Evolutionary conservation across 331 rosid species (phyloP), one percentile per base, ranked within the genome.

Genomic region (Telfairia occidentalis): DNA sequence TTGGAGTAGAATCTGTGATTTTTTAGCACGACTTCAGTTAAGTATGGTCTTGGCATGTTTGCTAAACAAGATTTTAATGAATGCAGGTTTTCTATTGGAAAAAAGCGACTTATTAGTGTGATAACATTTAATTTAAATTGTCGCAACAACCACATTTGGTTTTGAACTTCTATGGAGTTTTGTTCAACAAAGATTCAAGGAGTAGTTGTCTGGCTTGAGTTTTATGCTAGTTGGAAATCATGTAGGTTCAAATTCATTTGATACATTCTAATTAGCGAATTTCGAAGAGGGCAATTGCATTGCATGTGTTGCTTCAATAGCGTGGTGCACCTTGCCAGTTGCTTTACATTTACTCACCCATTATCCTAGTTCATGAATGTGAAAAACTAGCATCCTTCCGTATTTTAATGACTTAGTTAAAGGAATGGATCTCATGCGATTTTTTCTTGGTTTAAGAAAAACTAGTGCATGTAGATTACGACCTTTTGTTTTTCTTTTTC

Each of bases 361-460:
- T 40, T 34, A 38, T 66, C 73, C 40, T 37, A 5, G 42, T 37
- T 30, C 30, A 35, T 35, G 37, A 37, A 9, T 19, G 49, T 64
- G 49, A 38, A 64, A 34, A 37, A n/a, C 32, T 64, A 37, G 29
- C 42, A n/a, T 64, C 49, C 49, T 64, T 64, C 48, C 26, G 24
- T 60, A 30, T 0, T 63, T 19, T 0, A 63, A 63, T 35, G 26
- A 37, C n/a, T n/a, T n/a, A n/a, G n/a, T n/a, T n/a, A 88, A 81
- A 83, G 90, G 69, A 77, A 90, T n/a, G 93, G 91, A 16, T 83
- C 97, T 54, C 86, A 83, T 71, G 86, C 90, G 57, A 84, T 89
- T 73, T 85, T 76, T 80, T 49, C 60, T 19, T 53, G 29, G 16
- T 75, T 71, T 72, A 4, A 57, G 4, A 53, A 23, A 37, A 61